Conservation (phyloP, 1,139 yeast genomes). For the Geotrichum aggregatum region DNA sequence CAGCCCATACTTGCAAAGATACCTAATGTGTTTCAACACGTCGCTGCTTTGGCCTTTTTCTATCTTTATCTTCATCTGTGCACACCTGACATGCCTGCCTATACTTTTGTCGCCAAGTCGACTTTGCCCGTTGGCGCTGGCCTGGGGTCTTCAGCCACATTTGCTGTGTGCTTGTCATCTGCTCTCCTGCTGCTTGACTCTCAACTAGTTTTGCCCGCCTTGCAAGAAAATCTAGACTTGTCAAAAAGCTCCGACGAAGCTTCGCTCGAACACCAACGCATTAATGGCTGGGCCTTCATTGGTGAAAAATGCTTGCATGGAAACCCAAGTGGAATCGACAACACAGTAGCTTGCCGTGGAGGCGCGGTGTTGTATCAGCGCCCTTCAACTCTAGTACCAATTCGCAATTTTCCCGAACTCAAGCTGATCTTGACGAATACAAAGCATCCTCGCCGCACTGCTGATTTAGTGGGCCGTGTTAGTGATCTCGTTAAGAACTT, state of each 20-base stretch:
- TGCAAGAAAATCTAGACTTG: conserved; percentile 21
- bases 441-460: conserved; percentile 79
- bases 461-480: conserved; percentile 75
- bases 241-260: conserved; percentile 5
- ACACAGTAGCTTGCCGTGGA: conserved; percentile 92
- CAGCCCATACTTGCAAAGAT: conserved; percentile 46
- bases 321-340: conserved; percentile 94
- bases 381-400: conserved; percentile 54
- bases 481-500: conserved; percentile 51
- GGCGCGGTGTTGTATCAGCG: conserved; percentile 92
- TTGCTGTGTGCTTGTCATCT: conserved; percentile 78
- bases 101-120: conserved; percentile 65
- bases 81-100: conserved; percentile 46
- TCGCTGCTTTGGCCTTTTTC: conserved; percentile 82
- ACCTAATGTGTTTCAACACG: conserved; percentile 58
- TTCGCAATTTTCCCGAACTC: conserved; percentile 72
- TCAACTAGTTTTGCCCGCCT: conserved; percentile 21
- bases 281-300: conserved; percentile 83
- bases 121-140: conserved; percentile 97
- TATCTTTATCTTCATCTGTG: conserved; percentile 68
- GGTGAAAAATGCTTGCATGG: conserved; percentile 97
- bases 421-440: conserved; percentile 78
- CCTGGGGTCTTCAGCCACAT: conserved; percentile 88
- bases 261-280: conserved; percentile 50
- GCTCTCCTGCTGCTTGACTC: conserved; percentile 63